Conservation (phyloP, 306 rosid species). For the Cotoneaster glaucophyllus region DNA sequence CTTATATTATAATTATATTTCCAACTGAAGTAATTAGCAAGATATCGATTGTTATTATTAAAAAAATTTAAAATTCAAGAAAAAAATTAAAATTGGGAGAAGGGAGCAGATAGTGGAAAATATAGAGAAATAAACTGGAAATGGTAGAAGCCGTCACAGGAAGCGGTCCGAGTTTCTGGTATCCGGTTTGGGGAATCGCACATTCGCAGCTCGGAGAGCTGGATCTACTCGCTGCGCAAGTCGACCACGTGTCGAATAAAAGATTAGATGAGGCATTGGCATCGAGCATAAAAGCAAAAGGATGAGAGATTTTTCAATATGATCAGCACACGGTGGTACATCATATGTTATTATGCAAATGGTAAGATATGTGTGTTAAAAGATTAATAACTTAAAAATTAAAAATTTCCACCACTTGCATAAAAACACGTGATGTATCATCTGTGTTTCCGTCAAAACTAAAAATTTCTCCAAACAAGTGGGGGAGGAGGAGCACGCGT, state of each 20-base stretch:
- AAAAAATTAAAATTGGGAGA: background rate
- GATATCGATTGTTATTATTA: background rate
- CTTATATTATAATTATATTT: background rate
- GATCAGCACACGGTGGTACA: accelerated
- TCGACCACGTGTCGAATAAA: constrained; percentile 13
- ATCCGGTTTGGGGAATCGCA: background rate
- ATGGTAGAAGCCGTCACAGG: constrained; percentile 33
- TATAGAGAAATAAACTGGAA: constrained; percentile 11
- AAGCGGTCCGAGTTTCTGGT: constrained; percentile 32
- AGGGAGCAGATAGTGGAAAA: constrained; percentile 4
- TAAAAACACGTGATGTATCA: too few species aligned
- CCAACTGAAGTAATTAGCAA: background rate
- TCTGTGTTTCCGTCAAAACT: accelerated
- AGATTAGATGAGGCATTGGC: background rate
- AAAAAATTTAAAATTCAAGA: background rate
- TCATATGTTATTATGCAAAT: accelerated
- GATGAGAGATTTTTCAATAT: too few species aligned
- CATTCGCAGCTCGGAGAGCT: background rate
- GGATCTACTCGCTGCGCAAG: background rate
- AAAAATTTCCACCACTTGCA: too few species aligned
- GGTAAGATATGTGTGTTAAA: accelerated
- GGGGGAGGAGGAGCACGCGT: background rate
- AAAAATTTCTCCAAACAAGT: background rate
- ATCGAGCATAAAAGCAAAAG: constrained; percentile 2
- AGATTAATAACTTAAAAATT: too few species aligned